These are phyloP conservation scores for Beauveria varroae DNA, from an alignment of 2,329 filamentous ascomycete species.

Conservation along the genomic window DNA sequence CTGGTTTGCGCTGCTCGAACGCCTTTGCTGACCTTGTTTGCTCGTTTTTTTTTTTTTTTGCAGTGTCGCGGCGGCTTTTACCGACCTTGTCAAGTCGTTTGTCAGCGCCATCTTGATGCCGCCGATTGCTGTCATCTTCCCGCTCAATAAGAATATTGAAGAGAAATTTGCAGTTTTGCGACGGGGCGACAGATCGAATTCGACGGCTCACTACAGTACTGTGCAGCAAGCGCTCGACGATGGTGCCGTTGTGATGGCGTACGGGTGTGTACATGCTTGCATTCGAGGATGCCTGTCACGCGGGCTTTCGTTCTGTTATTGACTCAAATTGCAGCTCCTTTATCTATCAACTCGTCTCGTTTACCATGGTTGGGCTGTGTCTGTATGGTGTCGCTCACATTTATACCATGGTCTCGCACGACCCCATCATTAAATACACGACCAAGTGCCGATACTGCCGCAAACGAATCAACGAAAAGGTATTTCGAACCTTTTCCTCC, in stretches of 20 bases:
- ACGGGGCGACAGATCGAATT: slow-evolving; percentile 45
- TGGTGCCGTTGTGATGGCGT: slow-evolving; percentile 65
- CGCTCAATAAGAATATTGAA: slow-evolving; percentile 63
- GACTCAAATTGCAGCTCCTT: slow-evolving; percentile 38
- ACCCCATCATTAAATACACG: slow-evolving; percentile 64
- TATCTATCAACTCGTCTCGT: slow-evolving; percentile 57
- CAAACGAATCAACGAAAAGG: slow-evolving; percentile 56
- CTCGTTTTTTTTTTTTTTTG: too few relatives aligned
- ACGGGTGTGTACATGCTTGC: slow-evolving; percentile 42
- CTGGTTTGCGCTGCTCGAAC: not conserved
- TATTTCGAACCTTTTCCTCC: slow-evolving; percentile 19
- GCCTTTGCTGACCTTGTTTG: not conserved
- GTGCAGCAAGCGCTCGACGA: slow-evolving; percentile 60
- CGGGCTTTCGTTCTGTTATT: not conserved
- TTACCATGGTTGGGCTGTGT: slow-evolving; percentile 56
- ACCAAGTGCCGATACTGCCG: slow-evolving; percentile 62
- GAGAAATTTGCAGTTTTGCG: slow-evolving; percentile 65
- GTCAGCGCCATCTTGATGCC: slow-evolving; percentile 65
- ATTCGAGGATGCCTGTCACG: not conserved
- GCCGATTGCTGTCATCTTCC: slow-evolving; percentile 59
- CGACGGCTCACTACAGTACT: slow-evolving; percentile 58
- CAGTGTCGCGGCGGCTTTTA: slow-evolving; percentile 61
- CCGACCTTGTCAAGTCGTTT: slow-evolving; percentile 62
- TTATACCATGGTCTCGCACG: slow-evolving; percentile 54
- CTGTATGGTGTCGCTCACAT: slow-evolving; percentile 56